Evolutionary conservation across 208 protist genomes (phyloP), one percentile per base, ranked within the genome.

Genomic region (Phytomonas sp.): DNA sequence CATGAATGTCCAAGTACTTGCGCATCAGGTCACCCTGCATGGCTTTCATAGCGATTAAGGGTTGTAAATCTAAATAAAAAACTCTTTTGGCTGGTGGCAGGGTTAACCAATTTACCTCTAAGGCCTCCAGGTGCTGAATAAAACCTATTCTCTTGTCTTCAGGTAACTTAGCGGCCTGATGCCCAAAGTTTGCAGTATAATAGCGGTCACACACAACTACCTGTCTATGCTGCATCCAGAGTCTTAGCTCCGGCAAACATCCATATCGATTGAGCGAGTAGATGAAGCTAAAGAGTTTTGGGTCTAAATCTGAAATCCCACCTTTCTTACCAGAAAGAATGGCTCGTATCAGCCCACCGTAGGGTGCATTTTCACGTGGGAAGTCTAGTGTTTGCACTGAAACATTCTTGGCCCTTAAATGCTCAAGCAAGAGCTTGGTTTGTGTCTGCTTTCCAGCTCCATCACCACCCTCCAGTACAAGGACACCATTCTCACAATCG

Each of bases 381-480:
- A 95, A 97, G 64, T 96, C 94, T 29, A 96, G 68, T 52, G 81
- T 90, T 19, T 78, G 45, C 49, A 91, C 85, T 40, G 74, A 61
- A 37, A 16, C 16, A 11, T 65, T 56, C 10, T 63, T 33, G 14
- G 16, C 61, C 23, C 37, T 59, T 49, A 93, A 73, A 36, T 77
- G 76, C 11, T 71, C 42, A 11, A 92, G 69, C 26, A 96, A 73
- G 33, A 89, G 69, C 29, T 32, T 66, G 7, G 92, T 84, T 66
- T 97, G 94, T n/a, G 94, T 97, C 37, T 88, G 80, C 75, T 97
- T 97, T 6, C 94, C 94, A 19, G 86, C 87, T 12, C 94, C 94
- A 67, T 97, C 94, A 19, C 90, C 94, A n/a, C 94, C 94, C 63
- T 96, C 93, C 49, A 97, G 70, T 16, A 95, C 91, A 69, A 93